phyloP scores from a whole-genome alignment of 805 yeast genomes.

The Saccharomyces jurei region DNA sequence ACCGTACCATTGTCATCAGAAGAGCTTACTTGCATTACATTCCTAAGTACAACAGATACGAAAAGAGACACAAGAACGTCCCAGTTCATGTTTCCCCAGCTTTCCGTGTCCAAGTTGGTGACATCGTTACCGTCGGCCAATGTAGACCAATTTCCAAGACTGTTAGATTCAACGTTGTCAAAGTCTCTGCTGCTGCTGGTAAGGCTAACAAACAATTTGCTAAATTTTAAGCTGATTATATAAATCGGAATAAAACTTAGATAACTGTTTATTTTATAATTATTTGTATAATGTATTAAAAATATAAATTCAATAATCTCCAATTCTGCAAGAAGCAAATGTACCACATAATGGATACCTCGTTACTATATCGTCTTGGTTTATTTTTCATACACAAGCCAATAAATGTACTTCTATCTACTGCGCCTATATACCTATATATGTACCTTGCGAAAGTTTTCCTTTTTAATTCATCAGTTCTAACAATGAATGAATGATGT shows the following conservation, averaged over 20 bases:
- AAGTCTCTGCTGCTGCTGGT: constrained; percentile 83
- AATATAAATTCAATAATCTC: constrained; percentile 5
- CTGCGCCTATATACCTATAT: not conserved
- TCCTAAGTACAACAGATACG: constrained; percentile 99
- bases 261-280: constrained; percentile 6
- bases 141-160: constrained; percentile 99
- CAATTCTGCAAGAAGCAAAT: not conserved
- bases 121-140: constrained; percentile 98
- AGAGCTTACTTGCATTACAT: constrained; percentile 99
- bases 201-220: constrained; percentile 89
- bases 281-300: constrained; percentile 25
- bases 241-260: not conserved
- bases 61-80: constrained; percentile 99
- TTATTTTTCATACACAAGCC: too few relatives aligned
- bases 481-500: constrained; percentile 28
- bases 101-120: constrained; percentile 99
- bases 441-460: not conserved
- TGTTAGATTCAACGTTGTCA: constrained; percentile 98
- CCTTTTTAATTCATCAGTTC: constrained; percentile 3
- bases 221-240: constrained; percentile 64
- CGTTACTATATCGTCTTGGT: too few relatives aligned
- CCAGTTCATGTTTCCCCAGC: constrained; percentile 99
- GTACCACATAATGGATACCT: not conserved
- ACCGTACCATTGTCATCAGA: constrained; percentile 99
- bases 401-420: not conserved